A percentile compares a stretch with the other conserved stretches of the same genome.
Conservation (phyloP, 2,329 filamentous ascomycete species). For the Ceratocystis lukuohia region DNA sequence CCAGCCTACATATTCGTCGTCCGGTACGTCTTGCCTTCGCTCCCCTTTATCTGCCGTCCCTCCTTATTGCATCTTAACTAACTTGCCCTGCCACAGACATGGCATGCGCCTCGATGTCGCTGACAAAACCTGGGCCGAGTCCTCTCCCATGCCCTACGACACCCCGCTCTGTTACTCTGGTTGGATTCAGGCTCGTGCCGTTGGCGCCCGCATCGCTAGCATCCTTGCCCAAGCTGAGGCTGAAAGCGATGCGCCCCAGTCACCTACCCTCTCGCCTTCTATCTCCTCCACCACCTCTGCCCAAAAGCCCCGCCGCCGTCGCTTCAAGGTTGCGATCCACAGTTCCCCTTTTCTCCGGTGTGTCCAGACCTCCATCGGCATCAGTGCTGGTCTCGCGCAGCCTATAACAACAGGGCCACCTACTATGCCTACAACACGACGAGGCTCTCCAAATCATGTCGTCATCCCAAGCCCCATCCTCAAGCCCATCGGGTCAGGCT, state of each 20-base stretch:
- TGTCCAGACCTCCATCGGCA: conserved; percentile 48
- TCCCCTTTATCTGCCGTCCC: neutral
- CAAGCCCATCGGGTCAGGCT: conserved; percentile 18
- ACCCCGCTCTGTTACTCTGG: conserved; percentile 89
- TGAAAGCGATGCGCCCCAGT: conserved; percentile 28
- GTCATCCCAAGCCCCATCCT: conserved; percentile 18
- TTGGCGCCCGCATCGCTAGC: conserved; percentile 72
- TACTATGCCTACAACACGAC: conserved; percentile 17
- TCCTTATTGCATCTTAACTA: neutral
- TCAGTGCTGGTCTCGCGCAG: conserved; percentile 52
- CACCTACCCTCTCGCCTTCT: conserved; percentile 16
- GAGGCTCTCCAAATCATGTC: conserved; percentile 9
- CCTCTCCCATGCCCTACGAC: conserved; percentile 87
- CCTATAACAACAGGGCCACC: conserved; percentile 31
- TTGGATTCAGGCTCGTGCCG: conserved; percentile 71
- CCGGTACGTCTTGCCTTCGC: conserved; percentile 26
- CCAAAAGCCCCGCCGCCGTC: conserved; percentile 32
- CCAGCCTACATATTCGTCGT: conserved; percentile 34
- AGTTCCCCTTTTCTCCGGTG: conserved; percentile 90
- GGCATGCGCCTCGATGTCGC: conserved; percentile 87
- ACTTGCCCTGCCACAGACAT: conserved; percentile 43
- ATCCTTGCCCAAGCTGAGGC: conserved; percentile 45
- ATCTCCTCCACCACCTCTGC: conserved; percentile 7
- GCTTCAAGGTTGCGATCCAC: conserved; percentile 73
- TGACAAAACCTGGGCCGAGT: conserved; percentile 88